phyloP scores from a whole-genome alignment of 305 asterid genomes.

The Fraxinus baroniana region DNA sequence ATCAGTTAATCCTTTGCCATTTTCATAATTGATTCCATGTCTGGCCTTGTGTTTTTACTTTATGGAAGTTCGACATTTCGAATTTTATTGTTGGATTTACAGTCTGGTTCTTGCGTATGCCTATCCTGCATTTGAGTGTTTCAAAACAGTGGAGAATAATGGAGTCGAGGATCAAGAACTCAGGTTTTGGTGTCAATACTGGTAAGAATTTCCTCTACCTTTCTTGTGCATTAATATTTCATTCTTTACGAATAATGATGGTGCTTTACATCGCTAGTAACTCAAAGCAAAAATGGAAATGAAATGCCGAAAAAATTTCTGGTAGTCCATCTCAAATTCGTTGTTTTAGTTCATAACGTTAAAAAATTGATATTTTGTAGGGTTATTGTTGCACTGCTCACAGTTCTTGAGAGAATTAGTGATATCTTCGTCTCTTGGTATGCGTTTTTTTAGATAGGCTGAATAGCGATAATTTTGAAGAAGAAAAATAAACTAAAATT shows the following conservation, averaged over 20 bases:
- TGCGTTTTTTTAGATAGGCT: conserved; percentile 5
- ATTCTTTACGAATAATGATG: neutral
- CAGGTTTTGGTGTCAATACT: conserved; percentile 92
- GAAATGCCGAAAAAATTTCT: neutral
- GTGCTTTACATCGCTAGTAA: neutral
- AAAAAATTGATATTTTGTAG: conserved; percentile 31
- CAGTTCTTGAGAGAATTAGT: conserved; percentile 63
- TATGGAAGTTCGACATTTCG: neutral
- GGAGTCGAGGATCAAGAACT: conserved; percentile 70
- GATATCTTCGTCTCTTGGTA: conserved; percentile 82
- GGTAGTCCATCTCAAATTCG: neutral
- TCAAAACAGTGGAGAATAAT: conserved; percentile 73
- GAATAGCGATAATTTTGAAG: neutral
- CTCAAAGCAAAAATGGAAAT: neutral
- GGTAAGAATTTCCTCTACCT: conserved; percentile 41
- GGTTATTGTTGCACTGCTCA: conserved; percentile 76
- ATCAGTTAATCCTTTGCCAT: neutral
- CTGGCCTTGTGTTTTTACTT: neutral
- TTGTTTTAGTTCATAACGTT: neutral
- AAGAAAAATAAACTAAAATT: neutral
- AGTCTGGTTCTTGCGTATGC: conserved; percentile 92
- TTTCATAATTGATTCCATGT: neutral
- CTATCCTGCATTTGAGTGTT: conserved; percentile 92
- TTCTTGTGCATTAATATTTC: neutral
- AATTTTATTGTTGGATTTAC: conserved; percentile 14